These are phyloP conservation scores for Colletotrichum sidae DNA, from an alignment of 2,329 filamentous ascomycete species.

Conservation along the genomic window DNA sequence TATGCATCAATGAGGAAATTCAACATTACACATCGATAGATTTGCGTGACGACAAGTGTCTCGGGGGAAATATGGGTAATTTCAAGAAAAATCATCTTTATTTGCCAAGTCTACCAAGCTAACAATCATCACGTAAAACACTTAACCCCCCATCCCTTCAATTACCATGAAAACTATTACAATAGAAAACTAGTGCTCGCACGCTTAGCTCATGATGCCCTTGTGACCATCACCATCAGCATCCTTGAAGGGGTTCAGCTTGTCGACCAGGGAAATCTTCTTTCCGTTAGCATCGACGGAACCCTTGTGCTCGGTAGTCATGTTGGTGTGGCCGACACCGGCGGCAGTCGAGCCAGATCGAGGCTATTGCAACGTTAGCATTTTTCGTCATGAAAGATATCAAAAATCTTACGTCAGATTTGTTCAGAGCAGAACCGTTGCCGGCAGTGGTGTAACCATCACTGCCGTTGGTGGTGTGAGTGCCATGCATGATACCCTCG, in stretches of 20 bases:
- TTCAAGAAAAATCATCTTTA: no score
- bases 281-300: constrained; percentile 15
- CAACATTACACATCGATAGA: no score
- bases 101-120: no score
- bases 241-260: constrained; percentile 41
- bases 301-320: neutral
- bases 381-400: neutral
- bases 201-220: constrained; percentile 38
- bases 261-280: constrained; percentile 39
- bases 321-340: neutral
- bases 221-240: constrained; percentile 42
- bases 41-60: no score
- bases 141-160: no score
- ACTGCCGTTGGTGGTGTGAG: constrained; percentile 19
- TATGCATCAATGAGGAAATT: no score
- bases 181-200: no score
- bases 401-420: constrained; percentile 3
- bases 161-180: no score
- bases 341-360: neutral
- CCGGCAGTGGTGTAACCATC: constrained; percentile 12
- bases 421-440: neutral
- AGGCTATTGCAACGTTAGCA: neutral
- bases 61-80: no score
- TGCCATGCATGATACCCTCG: constrained; percentile 23
- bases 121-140: no score